Percentiles rank a stretch among this genome's conserved stretches.
phyloP scores from a whole-genome alignment of 257 asterid species.

The Solanum verrucosum region DNA sequence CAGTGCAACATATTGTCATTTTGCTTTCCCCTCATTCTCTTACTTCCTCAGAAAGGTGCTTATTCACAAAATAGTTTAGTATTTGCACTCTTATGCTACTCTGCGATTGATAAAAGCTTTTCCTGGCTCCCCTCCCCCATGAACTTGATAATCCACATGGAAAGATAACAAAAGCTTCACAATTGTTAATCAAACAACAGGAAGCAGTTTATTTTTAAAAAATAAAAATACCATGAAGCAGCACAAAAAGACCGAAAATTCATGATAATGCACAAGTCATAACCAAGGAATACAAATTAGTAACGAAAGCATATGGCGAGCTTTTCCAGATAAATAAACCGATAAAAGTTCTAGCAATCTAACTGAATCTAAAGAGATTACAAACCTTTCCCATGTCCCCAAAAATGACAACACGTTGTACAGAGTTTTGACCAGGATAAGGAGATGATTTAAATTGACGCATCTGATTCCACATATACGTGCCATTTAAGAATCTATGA shows the following conservation, averaged over 20 bases:
- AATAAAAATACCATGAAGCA: neutral
- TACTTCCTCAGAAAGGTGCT: neutral
- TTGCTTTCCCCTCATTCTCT: neutral
- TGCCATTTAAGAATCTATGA: constrained; percentile 55
- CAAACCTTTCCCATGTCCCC: constrained; percentile 98
- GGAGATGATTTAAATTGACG: constrained; percentile 83
- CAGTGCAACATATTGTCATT: neutral
- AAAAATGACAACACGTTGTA: constrained; percentile 72
- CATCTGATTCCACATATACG: constrained; percentile 51
- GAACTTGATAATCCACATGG: neutral
- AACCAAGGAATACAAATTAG: neutral
- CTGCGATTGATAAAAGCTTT: neutral
- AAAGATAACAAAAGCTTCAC: neutral
- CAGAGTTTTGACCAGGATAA: constrained; percentile 83
- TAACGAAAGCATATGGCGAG: neutral
- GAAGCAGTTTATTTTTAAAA: neutral
- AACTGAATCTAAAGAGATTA: neutral
- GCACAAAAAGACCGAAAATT: neutral
- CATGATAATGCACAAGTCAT: neutral
- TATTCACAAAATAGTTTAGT: neutral
- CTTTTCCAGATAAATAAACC: neutral
- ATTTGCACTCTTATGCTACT: neutral
- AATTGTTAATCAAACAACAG: neutral
- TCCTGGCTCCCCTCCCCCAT: neutral
- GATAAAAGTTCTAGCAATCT: neutral